Evolutionary conservation across 192 early-diverging fungal genomes (phyloP).

Genomic region (Coemansia sp.): DNA sequence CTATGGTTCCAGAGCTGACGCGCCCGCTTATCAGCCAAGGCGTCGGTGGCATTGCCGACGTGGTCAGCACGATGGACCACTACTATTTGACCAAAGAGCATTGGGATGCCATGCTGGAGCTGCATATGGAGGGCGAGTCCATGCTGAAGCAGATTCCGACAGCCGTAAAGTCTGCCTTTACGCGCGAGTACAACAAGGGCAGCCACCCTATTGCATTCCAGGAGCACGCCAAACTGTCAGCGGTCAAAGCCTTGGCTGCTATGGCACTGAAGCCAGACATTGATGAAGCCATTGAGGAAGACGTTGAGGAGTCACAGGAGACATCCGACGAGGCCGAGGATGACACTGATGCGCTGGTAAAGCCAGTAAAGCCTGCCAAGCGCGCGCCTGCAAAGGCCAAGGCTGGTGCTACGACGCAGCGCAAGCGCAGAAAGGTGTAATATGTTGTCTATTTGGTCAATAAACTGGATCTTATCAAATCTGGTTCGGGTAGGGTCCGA

Average conservation of each 20-base stretch:
- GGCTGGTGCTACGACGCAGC: conserved; percentile 15
- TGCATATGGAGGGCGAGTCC: conserved; percentile 64
- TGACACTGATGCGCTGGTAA: conserved; percentile 14
- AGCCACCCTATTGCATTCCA: conserved; percentile 40
- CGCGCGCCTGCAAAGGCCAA: conserved; percentile 13
- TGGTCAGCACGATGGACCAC: conserved; percentile 87
- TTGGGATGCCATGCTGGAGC: conserved; percentile 81
- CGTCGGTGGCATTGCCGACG: conserved; percentile 62
- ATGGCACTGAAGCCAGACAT: conserved; percentile 17
- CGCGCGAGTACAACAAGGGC: conserved; percentile 61
- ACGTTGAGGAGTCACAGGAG: conserved; percentile 10
- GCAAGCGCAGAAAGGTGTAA: conserved; percentile 33
- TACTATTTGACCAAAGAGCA: conserved; percentile 90
- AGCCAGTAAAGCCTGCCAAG: conserved; percentile 17
- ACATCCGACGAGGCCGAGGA: conserved; percentile 10
- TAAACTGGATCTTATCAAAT: neutral
- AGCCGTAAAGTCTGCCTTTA: conserved; percentile 76
- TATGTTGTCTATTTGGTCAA: neutral
- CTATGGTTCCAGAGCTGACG: conserved; percentile 46
- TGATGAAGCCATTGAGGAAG: conserved; percentile 20
- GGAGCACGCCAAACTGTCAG: conserved; percentile 7
- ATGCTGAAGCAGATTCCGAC: conserved; percentile 61
- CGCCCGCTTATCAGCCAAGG: conserved; percentile 35
- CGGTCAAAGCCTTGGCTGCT: conserved; percentile 12
- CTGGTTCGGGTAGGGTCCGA: neutral